Evolutionary conservation across 139 green algal species (phyloP).

Genomic region (Ettlia oleoabundans): DNA sequence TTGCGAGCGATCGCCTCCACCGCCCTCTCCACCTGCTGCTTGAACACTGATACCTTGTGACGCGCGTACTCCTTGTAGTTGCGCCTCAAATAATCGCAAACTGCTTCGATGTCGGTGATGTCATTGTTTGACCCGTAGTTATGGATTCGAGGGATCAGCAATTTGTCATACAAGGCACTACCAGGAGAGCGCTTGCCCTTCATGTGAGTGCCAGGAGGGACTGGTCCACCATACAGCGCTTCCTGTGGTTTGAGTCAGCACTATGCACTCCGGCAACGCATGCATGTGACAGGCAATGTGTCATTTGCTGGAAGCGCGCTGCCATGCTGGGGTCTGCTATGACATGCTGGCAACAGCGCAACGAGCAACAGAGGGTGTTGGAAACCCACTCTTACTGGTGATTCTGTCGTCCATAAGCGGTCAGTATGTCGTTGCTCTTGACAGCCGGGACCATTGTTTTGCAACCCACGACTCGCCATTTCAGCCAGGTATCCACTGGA

Average conservation of each 20-base stretch:
- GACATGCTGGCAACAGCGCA: too few relatives aligned
- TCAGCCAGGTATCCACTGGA: too few relatives aligned
- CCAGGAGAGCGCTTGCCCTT: constrained; percentile 26
- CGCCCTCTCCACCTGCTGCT: constrained; percentile 50
- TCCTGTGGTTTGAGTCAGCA: not conserved
- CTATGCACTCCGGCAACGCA: too few relatives aligned
- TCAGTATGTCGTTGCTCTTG: too few relatives aligned
- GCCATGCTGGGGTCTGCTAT: too few relatives aligned
- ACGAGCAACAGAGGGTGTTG: too few relatives aligned
- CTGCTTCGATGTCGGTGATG: constrained; percentile 68
- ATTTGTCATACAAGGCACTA: constrained; percentile 53
- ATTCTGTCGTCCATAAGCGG: too few relatives aligned
- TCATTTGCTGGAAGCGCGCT: too few relatives aligned
- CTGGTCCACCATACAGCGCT: not conserved
- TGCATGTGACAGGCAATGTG: too few relatives aligned
- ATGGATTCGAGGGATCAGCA: constrained; percentile 66
- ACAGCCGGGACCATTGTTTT: too few relatives aligned
- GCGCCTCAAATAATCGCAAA: constrained; percentile 60
- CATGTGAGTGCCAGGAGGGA: not conserved
- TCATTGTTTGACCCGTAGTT: constrained; percentile 71
- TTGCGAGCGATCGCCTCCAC: constrained; percentile 29
- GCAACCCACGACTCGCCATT: too few relatives aligned
- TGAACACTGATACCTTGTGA: constrained; percentile 58
- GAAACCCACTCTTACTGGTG: too few relatives aligned
- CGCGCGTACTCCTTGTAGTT: constrained; percentile 78